Evolutionary conservation across 257 asterid species (phyloP), one percentile per base, ranked within the genome.

Genomic region (Fraxinus quadrangulata): DNA sequence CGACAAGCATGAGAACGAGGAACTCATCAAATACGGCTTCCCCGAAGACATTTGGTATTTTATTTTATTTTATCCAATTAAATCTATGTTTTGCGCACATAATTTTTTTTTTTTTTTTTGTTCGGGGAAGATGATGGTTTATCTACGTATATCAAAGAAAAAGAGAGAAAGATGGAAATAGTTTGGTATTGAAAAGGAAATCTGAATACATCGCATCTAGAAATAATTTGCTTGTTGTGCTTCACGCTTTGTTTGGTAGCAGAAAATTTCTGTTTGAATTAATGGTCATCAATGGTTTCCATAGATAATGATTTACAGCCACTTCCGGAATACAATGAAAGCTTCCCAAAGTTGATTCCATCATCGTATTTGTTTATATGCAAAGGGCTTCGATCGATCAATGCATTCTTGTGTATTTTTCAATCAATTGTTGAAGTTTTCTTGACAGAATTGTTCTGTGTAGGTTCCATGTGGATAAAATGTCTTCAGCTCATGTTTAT

Each of bases 401-500:
- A 79, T 76, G 51, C 81, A 73, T 70, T 63, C 54, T 65, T 47
- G 67, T 77, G 69, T 37, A 42, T 56, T 70, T 21, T 76, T 30
- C 34, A 59, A 1, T 73, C 51, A 42, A 45, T 70, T 33, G 70
- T 75, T 81, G 19, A 69, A 75, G 72, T 81, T 78, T 81, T 67
- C 45, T 69, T 73, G 79, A 85, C 71, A 51, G 61, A 45, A 78
- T 67, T 86, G 19, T 80, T 83, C 78, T 75, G 67, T 83, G 81
- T 80, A 93, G 99, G 98, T 96, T 96, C 83, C 98, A 90, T 84
- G 99, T 96, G 83, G 98, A 96, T 79, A 96, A 96, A 85, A 93
- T 96, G 99, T 96, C 99, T 28, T 96, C 98, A 3, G 99, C 99
- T 70, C 99, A 96, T 78, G 99, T 93, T 66, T 96, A 96, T 83